Evolutionary conservation across 2,329 filamentous ascomycete species (phyloP), one percentile per base, ranked within the genome.

Genomic region (Colletotrichum sp.): DNA sequence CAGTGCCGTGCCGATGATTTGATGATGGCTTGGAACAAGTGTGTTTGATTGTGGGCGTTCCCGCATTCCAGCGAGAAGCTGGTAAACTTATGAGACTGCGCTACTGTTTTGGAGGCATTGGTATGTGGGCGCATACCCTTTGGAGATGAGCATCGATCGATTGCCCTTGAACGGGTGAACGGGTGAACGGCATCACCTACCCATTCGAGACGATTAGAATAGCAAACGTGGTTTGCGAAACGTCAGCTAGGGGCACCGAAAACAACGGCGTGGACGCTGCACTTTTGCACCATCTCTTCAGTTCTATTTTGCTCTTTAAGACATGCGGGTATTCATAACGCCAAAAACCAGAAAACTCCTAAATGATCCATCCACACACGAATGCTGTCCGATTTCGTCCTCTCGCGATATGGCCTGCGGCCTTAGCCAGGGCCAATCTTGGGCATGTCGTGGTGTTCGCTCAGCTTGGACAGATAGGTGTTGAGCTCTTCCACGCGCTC

Each of bases 381-480:
- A 9, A 10, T 14, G 10, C 18, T n/a, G 13, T 26, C 3, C 4
- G 9, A 32, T 58, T 34, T 4, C 18, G 8, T 21, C 9, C 18
- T n/a, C 9, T 30, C 14, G 30, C 24, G 7, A 48, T 9, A 7
- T 10, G 10, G 6, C 12, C 14, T 3, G 7, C 43, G 85, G 16
- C 9, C 16, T 63, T 59, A 92, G 52, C 90, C 90, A 1, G 90
- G 90, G 13, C 90, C 90, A 72, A 92, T 92, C 86, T 92, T 92
- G 79, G 90, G 90, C 96, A 99, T 99, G 83, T 99, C 97, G 85
- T 99, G 96, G 86, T 99, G 97, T 86, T 99, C 97, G 85, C 95
- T 98, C 81, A 99, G 86, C 78, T 93, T 94, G 78, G 95, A 97
- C 43, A 99, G 87, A 83, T 98, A 98, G 77, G 94, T 95, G 83